These are phyloP conservation scores for Plasmodium malariae DNA, from an alignment of 169 alveolate species.

Conservation along the genomic window DNA sequence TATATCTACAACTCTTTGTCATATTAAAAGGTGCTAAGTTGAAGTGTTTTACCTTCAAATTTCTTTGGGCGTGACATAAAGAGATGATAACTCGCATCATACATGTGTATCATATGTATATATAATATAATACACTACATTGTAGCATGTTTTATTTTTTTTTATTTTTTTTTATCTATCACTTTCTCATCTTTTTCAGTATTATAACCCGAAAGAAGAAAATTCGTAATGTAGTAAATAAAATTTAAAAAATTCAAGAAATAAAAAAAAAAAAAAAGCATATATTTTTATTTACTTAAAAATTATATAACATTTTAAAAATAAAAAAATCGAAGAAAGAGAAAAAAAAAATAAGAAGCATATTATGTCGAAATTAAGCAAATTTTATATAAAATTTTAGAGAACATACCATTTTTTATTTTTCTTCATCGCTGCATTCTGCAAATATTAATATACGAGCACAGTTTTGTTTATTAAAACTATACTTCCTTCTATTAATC, in stretches of 20 bases:
- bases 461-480: background rate
- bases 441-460: background rate
- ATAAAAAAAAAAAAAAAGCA: no score
- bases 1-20: no score
- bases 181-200: background rate
- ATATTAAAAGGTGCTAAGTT: no score
- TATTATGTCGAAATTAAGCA: background rate
- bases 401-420: no score
- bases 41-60: no score
- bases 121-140: background rate
- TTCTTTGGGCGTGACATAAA: background rate
- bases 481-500: background rate
- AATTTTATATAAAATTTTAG: background rate
- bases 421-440: background rate
- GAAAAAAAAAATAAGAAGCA: background rate
- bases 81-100: no score
- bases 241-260: no score
- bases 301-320: no score
- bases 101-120: background rate
- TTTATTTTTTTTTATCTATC: no score
- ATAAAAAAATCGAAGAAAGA: background rate
- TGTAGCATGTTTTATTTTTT: background rate
- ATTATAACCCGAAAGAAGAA: background rate
- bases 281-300: no score
- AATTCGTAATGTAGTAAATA: background rate